Conservation (phyloP, 768 basidiomycete genomes). For the Boletus edulis region DNA sequence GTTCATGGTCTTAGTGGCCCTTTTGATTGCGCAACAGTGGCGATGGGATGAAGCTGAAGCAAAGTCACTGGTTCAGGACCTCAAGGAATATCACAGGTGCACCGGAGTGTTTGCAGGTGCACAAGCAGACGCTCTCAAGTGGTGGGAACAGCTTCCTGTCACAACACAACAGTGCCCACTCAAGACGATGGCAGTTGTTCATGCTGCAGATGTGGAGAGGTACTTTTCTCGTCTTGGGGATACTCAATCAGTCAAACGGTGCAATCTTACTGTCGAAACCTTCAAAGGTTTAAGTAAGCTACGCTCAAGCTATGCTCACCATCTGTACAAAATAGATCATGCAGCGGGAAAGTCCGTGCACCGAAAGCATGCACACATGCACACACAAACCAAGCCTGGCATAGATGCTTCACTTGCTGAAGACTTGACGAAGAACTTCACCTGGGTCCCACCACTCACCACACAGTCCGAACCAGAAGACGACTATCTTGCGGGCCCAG, state of each 20-base stretch:
- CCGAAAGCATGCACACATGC: background rate
- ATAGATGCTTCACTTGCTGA: background rate
- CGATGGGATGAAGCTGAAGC: too few relatives aligned
- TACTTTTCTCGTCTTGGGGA: background rate
- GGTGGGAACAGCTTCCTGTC: conserved; percentile 14
- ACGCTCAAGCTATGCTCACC: background rate
- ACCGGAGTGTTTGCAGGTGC: too few relatives aligned
- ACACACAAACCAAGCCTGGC: background rate
- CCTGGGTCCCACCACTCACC: background rate
- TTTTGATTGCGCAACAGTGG: too few relatives aligned
- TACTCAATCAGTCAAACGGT: background rate
- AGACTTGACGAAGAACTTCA: background rate
- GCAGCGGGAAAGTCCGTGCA: background rate
- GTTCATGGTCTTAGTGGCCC: too few relatives aligned
- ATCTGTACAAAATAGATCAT: background rate
- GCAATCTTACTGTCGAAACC: background rate
- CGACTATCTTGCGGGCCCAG: background rate
- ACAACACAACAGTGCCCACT: conserved; percentile 2
- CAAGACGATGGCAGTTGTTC: background rate
- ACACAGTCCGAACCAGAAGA: background rate
- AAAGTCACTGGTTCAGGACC: too few relatives aligned
- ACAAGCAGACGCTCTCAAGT: too few relatives aligned
- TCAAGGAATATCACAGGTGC: too few relatives aligned
- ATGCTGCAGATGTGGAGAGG: background rate
- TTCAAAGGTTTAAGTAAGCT: background rate